These are phyloP conservation scores for Fusarium buxicola DNA, from an alignment of 2,329 filamentous ascomycete species.

Conservation along the genomic window DNA sequence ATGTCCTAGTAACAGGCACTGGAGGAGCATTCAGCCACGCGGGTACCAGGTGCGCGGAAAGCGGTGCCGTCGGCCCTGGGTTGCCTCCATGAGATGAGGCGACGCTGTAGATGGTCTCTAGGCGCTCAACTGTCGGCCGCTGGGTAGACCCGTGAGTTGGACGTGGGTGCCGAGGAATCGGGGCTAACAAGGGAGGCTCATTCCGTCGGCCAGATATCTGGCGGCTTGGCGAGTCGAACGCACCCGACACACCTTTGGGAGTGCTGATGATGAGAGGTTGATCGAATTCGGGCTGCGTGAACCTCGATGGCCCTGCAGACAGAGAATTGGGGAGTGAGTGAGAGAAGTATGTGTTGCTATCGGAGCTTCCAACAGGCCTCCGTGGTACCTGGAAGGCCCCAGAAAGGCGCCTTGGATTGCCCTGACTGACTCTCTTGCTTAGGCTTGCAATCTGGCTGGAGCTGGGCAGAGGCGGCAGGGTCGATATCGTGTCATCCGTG, in stretches of 20 bases:
- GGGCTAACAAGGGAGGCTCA: constrained; percentile 63
- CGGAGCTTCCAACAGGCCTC: constrained; percentile 54
- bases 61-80: constrained; percentile 14
- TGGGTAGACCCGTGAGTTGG: constrained; percentile 48
- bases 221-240: constrained; percentile 59
- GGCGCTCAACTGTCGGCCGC: constrained; percentile 62
- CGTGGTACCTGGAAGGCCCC: constrained; percentile 57
- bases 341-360: constrained; percentile 37
- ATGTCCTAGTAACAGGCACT: constrained; percentile 50
- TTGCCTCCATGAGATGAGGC: constrained; percentile 38
- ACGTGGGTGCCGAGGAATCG: constrained; percentile 64
- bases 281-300: constrained; percentile 52
- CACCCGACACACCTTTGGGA: constrained; percentile 65
- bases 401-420: constrained; percentile 56
- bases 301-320: constrained; percentile 19
- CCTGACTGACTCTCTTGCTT: constrained; percentile 53
- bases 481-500: constrained; percentile 49
- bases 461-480: constrained; percentile 54
- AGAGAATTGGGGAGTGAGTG: constrained; percentile 39
- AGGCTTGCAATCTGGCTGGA: constrained; percentile 55
- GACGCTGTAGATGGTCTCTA: constrained; percentile 67
- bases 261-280: constrained; percentile 72
- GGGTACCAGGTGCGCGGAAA: constrained; percentile 41
- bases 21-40: constrained; percentile 54
- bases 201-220: constrained; percentile 48